phyloP scores from a whole-genome alignment of 1,139 yeast genomes.

The Hansenula sp. region DNA sequence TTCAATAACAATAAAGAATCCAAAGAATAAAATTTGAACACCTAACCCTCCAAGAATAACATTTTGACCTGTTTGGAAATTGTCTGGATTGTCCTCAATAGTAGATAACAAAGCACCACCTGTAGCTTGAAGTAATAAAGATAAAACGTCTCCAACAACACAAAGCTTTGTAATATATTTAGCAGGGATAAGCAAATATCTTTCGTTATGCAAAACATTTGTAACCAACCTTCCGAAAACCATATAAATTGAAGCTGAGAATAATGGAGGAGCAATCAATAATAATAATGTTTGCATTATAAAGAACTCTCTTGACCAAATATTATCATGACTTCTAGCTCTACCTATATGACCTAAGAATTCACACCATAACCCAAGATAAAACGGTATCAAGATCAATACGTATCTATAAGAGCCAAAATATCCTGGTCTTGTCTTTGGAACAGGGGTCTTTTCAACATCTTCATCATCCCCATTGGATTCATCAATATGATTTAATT shows the following conservation, averaged over 20 bases:
- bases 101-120: background rate
- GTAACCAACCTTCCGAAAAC: background rate
- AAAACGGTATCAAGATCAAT: background rate
- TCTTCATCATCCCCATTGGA: no score
- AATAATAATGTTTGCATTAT: constrained; percentile 1
- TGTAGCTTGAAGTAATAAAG: background rate
- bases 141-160: background rate
- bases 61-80: background rate
- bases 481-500: no score
- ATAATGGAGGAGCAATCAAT: background rate
- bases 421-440: background rate
- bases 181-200: background rate
- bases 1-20: background rate
- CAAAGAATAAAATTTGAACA: constrained; percentile 2
- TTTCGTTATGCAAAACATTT: background rate
- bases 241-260: background rate
- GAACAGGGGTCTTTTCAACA: background rate
- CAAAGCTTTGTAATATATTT: constrained; percentile 1
- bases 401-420: background rate
- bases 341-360: background rate
- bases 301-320: background rate
- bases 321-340: background rate
- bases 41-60: constrained; percentile 1
- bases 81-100: background rate
- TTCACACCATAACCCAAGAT: background rate